phyloP scores from a whole-genome alignment of 148 eudicot species.

The Rheum nobile region DNA sequence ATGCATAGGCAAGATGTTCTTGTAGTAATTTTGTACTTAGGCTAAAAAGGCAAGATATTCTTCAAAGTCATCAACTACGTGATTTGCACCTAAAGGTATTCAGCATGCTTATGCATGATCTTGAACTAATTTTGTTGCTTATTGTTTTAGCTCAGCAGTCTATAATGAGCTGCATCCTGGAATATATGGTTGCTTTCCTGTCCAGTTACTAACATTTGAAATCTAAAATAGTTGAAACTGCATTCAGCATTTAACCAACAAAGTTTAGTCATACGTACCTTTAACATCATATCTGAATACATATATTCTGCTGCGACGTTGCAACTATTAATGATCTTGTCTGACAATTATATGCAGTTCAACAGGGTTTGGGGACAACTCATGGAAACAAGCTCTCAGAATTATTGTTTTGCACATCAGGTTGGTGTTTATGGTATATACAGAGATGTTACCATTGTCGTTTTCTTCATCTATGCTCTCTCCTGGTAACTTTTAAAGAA shows the following conservation, averaged over 20 bases:
- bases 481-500: background rate
- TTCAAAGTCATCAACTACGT: background rate
- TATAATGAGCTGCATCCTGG: background rate
- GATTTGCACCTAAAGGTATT: background rate
- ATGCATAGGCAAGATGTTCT: no score
- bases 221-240: background rate
- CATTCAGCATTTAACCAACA: background rate
- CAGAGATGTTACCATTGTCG: background rate
- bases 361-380: background rate
- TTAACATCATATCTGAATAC: background rate
- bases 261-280: background rate
- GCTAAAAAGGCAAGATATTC: background rate
- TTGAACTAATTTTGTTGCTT: background rate
- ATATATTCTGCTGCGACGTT: background rate
- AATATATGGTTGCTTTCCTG: background rate
- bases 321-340: background rate
- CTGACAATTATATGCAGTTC: background rate
- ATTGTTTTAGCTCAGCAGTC: background rate
- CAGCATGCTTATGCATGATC: background rate
- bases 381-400: background rate
- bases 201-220: background rate
- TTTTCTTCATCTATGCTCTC: background rate
- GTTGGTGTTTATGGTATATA: background rate
- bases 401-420: background rate
- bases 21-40: background rate